Evolutionary conservation across 2,329 filamentous ascomycete species (phyloP), one percentile per base, ranked within the genome.

Genomic region (Aspergillus tubingensis): DNA sequence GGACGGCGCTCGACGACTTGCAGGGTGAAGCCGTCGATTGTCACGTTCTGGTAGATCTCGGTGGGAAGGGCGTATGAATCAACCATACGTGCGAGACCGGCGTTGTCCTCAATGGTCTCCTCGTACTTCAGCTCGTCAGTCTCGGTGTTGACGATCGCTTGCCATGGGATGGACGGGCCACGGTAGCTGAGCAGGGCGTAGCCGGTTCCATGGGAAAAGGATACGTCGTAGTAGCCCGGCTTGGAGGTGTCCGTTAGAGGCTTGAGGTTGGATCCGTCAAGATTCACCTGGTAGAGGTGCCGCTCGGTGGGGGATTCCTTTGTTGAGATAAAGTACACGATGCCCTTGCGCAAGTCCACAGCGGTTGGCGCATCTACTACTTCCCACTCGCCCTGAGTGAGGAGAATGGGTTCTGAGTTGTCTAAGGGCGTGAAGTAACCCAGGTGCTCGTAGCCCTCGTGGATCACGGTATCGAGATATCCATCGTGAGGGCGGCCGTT

Each of bases 341-440:
- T 77, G 69, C 96, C 96, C 66, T 90, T 89, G 67, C 87, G 85
- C 41, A 97, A 78, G 72, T 98, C 94, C 23, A 99, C 85, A 0
- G 91, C 90, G 2, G 91, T 91, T 0, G 94, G 92, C 0, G 90
- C 92, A 56, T 89, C 82, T 3, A 92, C 91, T 0, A 99, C 94
- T 75, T 99, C 96, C 93, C 94, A 99, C 32, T 89, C 76, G 5
- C 95, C 95, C 39, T 90, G 88, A 0, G 95, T 99, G 43, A 99
- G 86, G 82, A 96, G 86, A 50, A 91, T 79, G 5, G 95, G 93
- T n/a, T 90, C 81, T 0, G 90, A 81, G 67, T 88, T 93, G 68
- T 98, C 91, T 55, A 98, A 77, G 2, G 95, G 94, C 0, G 89
- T 88, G 73, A 97, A 99, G 78, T 98, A 98, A 0, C 90, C 95